phyloP scores from a whole-genome alignment of 441 rosid species.

The Erysimum cheiri region DNA sequence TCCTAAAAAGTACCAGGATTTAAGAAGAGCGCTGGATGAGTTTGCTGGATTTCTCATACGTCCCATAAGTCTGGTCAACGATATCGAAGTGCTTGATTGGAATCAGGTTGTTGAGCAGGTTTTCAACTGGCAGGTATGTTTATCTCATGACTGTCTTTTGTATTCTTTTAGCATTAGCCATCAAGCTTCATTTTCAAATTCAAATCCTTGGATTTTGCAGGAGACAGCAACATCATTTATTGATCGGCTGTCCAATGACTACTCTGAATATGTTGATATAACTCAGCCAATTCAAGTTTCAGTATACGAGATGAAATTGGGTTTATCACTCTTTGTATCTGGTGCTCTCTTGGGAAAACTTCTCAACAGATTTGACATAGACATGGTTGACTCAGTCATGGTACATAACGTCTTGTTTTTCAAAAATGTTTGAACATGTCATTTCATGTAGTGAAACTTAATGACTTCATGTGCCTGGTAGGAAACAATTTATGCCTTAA shows the following conservation, averaged over 20 bases:
- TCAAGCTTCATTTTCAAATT: constrained; percentile 27
- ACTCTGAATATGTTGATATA: constrained; percentile 73
- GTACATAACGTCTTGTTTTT: constrained; percentile 47
- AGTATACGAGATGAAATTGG: constrained; percentile 90
- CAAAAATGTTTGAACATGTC: constrained; percentile 21
- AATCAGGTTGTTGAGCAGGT: constrained; percentile 61
- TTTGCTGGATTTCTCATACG: constrained; percentile 57
- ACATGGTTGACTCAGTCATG: constrained; percentile 62
- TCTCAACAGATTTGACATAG: constrained; percentile 52
- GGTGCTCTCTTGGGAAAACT: constrained; percentile 52
- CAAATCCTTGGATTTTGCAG: constrained; percentile 53
- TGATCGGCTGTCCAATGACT: constrained; percentile 67
- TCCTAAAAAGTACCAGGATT: constrained; percentile 66
- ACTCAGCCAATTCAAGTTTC: constrained; percentile 96
- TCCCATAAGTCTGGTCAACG: constrained; percentile 52
- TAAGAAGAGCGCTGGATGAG: constrained; percentile 73
- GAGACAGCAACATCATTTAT: constrained; percentile 76
- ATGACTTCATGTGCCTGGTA: constrained; percentile 52
- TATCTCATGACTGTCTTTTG: constrained; percentile 14
- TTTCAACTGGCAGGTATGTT: constrained; percentile 86
- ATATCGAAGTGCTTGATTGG: constrained; percentile 52
- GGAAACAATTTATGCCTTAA: constrained; percentile 76
- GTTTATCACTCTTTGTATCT: constrained; percentile 71
- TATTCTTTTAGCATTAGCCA: background rate
- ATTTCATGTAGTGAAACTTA: constrained; percentile 27